A percentile compares a stretch with the other conserved stretches of the same genome.
phyloP scores from a whole-genome alignment of 164 flowering plant species.

The Piper longum region DNA sequence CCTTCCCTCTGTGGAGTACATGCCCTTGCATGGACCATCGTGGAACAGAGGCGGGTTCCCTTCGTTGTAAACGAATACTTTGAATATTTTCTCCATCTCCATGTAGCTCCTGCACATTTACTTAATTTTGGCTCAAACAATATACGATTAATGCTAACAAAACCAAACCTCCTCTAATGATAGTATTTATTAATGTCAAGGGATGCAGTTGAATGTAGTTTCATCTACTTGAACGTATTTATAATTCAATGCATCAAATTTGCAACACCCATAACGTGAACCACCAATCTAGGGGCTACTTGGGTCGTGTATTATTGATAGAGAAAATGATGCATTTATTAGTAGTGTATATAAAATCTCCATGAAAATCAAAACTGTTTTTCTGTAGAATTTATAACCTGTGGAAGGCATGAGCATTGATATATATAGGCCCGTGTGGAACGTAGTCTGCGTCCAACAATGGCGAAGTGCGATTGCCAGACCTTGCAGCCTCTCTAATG shows the following conservation, averaged over 20 bases:
- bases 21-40: constrained; percentile 54
- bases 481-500: constrained; percentile 16
- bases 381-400: constrained; percentile 8
- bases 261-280: no score
- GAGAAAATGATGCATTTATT: neutral
- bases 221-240: no score
- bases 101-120: constrained; percentile 35
- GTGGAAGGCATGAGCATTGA: constrained; percentile 25
- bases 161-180: no score
- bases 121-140: no score
- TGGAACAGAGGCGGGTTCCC: constrained; percentile 65
- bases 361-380: neutral
- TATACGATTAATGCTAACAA: no score
- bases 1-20: constrained; percentile 56
- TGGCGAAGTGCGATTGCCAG: constrained; percentile 4
- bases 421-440: constrained; percentile 27
- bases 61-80: constrained; percentile 53
- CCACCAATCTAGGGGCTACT: no score
- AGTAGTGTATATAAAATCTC: neutral
- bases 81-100: constrained; percentile 63
- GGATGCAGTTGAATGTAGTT: no score
- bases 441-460: constrained; percentile 17
- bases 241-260: no score
- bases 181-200: no score
- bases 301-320: no score